phyloP scores from a whole-genome alignment of 1,139 yeast species.

The Nematodospora anomalae region DNA sequence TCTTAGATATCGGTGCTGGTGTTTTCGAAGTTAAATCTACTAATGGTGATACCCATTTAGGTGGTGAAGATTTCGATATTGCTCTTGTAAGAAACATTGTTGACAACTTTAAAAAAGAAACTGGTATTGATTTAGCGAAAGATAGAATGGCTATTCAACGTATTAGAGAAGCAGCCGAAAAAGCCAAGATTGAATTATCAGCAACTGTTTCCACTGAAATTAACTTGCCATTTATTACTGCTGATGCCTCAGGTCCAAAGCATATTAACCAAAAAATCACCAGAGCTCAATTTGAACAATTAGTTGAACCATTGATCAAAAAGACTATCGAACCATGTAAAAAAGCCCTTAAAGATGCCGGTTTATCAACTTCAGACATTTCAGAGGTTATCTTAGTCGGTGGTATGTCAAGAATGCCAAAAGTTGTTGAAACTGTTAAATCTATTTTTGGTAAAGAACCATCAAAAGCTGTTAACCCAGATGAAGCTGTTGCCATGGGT shows the following conservation, averaged over 20 bases:
- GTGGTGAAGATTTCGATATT: constrained; percentile 92
- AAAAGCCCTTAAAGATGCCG: constrained; percentile 97
- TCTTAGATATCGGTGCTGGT: constrained; percentile 83
- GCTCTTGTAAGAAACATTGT: constrained; percentile 86
- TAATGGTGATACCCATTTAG: constrained; percentile 87
- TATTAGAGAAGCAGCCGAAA: constrained; percentile 99
- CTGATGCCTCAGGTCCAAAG: constrained; percentile 96
- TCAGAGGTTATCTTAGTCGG: constrained; percentile 97
- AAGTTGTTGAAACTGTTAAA: constrained; percentile 96
- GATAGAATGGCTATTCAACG: constrained; percentile 99
- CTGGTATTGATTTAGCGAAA: constrained; percentile 81
- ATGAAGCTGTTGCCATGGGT: constrained; percentile 99
- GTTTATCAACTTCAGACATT: constrained; percentile 77
- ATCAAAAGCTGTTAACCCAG: constrained; percentile 98
- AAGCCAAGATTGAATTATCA: constrained; percentile 98
- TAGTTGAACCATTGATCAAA: constrained; percentile 90
- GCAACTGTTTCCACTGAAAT: constrained; percentile 92
- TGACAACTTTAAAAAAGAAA: constrained; percentile 88
- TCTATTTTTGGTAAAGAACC: constrained; percentile 92
- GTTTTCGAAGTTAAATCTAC: constrained; percentile 87
- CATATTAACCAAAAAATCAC: constrained; percentile 93
- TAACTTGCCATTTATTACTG: constrained; percentile 95
- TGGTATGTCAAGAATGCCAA: constrained; percentile 99
- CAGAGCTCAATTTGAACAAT: constrained; percentile 89
- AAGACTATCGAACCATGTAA: constrained; percentile 95